A percentile compares a stretch with the other conserved stretches of the same genome.
Conservation (phyloP, 1,284 basidiomycete genomes). For the Cystobasidium slooffiae region DNA sequence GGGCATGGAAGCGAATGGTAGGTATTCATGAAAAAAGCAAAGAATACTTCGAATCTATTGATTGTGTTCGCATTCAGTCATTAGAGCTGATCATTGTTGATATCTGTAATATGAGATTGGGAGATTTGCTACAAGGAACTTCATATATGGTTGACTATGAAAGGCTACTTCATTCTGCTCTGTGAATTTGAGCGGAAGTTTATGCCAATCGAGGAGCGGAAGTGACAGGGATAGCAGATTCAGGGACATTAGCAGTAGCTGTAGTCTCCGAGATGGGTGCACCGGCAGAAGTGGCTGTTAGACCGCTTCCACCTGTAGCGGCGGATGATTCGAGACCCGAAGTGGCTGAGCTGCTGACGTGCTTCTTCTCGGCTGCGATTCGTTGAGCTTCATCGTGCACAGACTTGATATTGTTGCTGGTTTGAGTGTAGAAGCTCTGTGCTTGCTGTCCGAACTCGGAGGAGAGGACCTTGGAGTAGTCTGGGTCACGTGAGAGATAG, state of each 20-base stretch:
- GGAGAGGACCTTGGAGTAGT: constrained; percentile 39
- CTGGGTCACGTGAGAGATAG: constrained; percentile 1
- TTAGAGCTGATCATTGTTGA: too few species aligned
- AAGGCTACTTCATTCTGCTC: too few species aligned
- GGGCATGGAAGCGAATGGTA: too few species aligned
- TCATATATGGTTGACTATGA: too few species aligned
- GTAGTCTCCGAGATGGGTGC: constrained; percentile 5
- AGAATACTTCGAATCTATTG: too few species aligned
- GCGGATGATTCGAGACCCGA: constrained; percentile 9
- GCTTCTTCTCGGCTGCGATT: constrained; percentile 69
- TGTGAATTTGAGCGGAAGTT: not conserved
- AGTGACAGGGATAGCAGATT: constrained; percentile 22
- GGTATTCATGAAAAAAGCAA: too few species aligned
- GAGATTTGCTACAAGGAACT: too few species aligned
- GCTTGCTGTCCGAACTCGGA: constrained; percentile 45
- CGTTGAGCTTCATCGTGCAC: constrained; percentile 86
- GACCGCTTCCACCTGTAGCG: not conserved
- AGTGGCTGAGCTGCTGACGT: constrained; percentile 48
- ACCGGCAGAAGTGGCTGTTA: constrained; percentile 13
- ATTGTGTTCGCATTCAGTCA: too few species aligned
- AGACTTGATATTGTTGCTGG: constrained; percentile 77
- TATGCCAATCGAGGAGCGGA: constrained; percentile 30
- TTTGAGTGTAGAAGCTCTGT: constrained; percentile 72
- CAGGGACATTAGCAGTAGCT: constrained; percentile 2
- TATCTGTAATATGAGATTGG: too few species aligned